Percentiles rank a stretch among this genome's conserved stretches.
Conservation (phyloP, 257 asterid species). For the Solanum acaule region DNA sequence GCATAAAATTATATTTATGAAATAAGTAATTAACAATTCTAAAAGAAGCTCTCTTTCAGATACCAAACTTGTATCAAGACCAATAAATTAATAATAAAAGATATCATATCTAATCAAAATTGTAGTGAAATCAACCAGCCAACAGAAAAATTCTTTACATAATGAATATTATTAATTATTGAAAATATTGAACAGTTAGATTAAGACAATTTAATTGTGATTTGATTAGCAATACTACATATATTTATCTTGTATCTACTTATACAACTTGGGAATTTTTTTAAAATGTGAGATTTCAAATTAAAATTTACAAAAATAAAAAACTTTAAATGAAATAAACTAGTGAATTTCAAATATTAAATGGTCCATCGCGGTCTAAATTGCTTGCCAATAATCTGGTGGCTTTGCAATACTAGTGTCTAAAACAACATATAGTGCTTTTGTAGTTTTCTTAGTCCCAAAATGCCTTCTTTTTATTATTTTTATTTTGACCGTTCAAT, state of each 20-base stretch:
- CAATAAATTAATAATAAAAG: too few relatives aligned
- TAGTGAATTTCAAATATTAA: too few relatives aligned
- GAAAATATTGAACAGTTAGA: neutral
- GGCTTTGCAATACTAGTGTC: neutral
- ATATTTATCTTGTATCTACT: neutral
- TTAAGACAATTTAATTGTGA: too few relatives aligned
- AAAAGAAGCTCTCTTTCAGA: neutral
- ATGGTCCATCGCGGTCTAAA: neutral
- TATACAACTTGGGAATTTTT: too few relatives aligned
- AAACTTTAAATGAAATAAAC: too few relatives aligned
- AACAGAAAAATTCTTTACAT: neutral
- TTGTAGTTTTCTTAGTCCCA: too few relatives aligned
- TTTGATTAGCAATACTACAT: neutral
- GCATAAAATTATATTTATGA: too few relatives aligned
- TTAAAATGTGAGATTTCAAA: neutral
- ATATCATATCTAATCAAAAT: neutral
- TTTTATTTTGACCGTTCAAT: too few relatives aligned
- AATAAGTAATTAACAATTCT: too few relatives aligned
- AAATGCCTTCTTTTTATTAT: too few relatives aligned
- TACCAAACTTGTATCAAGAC: neutral
- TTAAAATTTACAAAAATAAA: too few relatives aligned
- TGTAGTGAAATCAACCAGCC: neutral
- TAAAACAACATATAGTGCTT: neutral
- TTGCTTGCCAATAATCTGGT: neutral
- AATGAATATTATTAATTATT: too few relatives aligned